A percentile compares a stretch with the other conserved stretches of the same genome.
These are phyloP conservation scores for Thecaphora thlaspeos DNA, from an alignment of 1,284 basidiomycete genomes.

Conservation along the genomic window DNA sequence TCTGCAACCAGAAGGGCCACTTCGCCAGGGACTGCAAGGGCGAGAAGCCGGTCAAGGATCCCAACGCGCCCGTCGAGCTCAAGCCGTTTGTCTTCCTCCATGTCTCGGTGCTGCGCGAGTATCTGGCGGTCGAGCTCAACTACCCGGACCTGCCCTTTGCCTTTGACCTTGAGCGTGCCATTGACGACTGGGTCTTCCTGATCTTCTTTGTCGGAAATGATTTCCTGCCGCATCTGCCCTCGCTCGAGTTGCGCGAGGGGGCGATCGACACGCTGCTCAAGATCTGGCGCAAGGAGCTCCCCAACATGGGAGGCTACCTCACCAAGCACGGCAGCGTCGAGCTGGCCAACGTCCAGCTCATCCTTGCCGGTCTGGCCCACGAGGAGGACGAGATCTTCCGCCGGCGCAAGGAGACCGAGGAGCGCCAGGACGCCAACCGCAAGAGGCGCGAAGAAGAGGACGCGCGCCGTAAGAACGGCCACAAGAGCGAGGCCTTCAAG, in stretches of 20 bases:
- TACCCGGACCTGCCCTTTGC: constrained; percentile 74
- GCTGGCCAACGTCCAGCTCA: constrained; percentile 81
- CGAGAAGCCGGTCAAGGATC: constrained; percentile 57
- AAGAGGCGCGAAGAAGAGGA: constrained; percentile 79
- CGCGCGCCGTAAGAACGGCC: constrained; percentile 59
- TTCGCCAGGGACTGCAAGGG: constrained; percentile 79
- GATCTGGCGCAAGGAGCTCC: constrained; percentile 91
- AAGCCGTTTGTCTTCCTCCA: constrained; percentile 99
- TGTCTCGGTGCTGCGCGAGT: constrained; percentile 90
- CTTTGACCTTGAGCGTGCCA: constrained; percentile 93
- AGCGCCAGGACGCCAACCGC: constrained; percentile 79
- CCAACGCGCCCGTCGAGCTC: constrained; percentile 63
- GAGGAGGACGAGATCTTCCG: constrained; percentile 95
- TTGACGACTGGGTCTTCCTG: constrained; percentile 99
- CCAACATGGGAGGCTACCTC: constrained; percentile 93
- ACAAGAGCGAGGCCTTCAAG: constrained; percentile 12
- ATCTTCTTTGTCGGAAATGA: constrained; percentile 99
- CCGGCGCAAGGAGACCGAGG: constrained; percentile 83
- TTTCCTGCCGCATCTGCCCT: constrained; percentile 96
- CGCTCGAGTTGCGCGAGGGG: constrained; percentile 96
- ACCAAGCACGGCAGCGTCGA: constrained; percentile 91
- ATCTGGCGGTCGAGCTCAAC: constrained; percentile 91
- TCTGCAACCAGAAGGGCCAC: constrained; percentile 91
- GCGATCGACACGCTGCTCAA: constrained; percentile 93
- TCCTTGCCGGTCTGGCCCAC: constrained; percentile 87